Evolutionary conservation across 768 basidiomycete genomes (phyloP).

Genomic region (Polyporus arcularius): DNA sequence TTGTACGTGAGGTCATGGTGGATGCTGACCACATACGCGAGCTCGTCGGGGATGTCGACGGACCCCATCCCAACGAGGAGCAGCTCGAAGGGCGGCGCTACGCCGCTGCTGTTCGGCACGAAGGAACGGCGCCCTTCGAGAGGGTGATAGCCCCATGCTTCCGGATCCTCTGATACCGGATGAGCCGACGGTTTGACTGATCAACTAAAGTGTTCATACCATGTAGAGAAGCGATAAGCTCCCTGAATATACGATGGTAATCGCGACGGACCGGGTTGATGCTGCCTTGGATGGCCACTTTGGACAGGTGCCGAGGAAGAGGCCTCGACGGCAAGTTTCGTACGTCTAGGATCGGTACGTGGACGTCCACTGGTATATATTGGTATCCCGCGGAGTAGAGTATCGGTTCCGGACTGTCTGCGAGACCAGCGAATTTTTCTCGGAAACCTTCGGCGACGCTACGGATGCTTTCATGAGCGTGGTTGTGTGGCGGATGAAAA

Average conservation of each 20-base stretch:
- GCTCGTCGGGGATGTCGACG: constrained; percentile 36
- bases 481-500: not conserved
- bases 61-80: constrained; percentile 36
- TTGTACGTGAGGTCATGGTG: constrained; percentile 37
- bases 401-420: constrained; percentile 34
- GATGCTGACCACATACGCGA: constrained; percentile 40
- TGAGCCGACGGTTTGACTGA: not conserved
- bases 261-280: constrained; percentile 38
- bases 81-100: constrained; percentile 32
- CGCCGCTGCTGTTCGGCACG: constrained; percentile 25
- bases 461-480: not conserved
- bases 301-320: constrained; percentile 31
- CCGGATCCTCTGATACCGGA: constrained; percentile 31
- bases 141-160: constrained; percentile 39
- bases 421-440: constrained; percentile 30
- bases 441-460: constrained; percentile 37
- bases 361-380: constrained; percentile 38
- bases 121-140: constrained; percentile 24
- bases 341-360: constrained; percentile 38
- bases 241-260: constrained; percentile 36
- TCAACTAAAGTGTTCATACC: constrained; percentile 20
- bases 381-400: constrained; percentile 36
- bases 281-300: constrained; percentile 44
- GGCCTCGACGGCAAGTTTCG: constrained; percentile 28
- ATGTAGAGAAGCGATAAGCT: constrained; percentile 34